Base-by-base conservation (phyloP, 2,329 filamentous ascomycete genomes). In the Fusarium chaquense region DNA sequence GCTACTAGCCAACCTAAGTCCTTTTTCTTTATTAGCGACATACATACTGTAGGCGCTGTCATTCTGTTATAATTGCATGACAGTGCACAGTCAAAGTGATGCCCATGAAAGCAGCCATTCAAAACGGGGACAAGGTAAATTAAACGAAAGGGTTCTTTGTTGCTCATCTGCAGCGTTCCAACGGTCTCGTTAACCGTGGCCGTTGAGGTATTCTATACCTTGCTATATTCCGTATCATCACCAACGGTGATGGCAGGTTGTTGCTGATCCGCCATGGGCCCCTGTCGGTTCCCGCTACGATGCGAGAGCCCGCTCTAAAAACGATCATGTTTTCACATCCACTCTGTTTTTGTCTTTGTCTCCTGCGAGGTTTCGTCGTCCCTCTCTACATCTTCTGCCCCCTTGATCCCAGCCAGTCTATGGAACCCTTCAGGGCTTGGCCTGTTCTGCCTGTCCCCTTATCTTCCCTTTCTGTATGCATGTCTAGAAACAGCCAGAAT, bases 241-340 rank as follows among this genome's bases (percentile, higher is more conserved):
- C 58, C 57, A 62, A 52, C 43, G 44, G 49, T 58, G 67, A 67
- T 67, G 38, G 47, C 47, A 56, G 58, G 49, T 54, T 66, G 51
- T 35, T 57, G 61, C 35, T 58, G 66, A 69, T 69, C 49, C 47
- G 56, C 52, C 61, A 56, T 62, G 58, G 56, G 30, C 33, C 36
- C 61, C 57, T 67, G 67, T 68, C 67, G 54, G 67, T 52, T 70
- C 62, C 67, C 67, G 67, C 49, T 68, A 53, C 67, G 51, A 68
- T 68, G 62, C 58, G 47, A 68, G 54, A 70, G 54, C 67, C 46
- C 54, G 50, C 46, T 70, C 53, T 58, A 54, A 67, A 36, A 55
- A 52, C 45, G 61, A 65, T 61, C 54, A 58, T 57, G 43, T 52
- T 55, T 53, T 26, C 45, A 36, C 50, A 47, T 52, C 66, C 36